Evolutionary conservation across 768 basidiomycete species (phyloP).

Genomic region (Candolleomyces aberdarensis): DNA sequence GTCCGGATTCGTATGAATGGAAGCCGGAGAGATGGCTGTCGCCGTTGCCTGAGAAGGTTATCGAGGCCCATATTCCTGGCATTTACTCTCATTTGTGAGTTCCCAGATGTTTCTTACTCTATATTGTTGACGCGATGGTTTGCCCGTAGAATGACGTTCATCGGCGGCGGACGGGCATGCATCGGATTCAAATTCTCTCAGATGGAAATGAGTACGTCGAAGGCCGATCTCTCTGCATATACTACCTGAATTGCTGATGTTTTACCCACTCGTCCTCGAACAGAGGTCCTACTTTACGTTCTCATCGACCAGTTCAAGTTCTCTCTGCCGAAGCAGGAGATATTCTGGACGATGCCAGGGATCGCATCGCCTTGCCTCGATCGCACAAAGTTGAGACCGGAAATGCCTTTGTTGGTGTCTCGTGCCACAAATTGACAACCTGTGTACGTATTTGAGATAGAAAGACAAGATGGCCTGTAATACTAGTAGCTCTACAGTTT

Average conservation of each 20-base stretch:
- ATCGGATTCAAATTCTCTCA: neutral
- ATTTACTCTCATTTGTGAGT: conserved; percentile 10
- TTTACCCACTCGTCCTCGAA: neutral
- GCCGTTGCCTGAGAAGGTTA: conserved; percentile 25
- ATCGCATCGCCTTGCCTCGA: neutral
- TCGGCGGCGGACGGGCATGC: neutral
- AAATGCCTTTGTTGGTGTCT: neutral
- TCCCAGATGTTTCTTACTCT: too few species aligned
- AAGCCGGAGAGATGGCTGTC: conserved; percentile 40
- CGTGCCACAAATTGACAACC: neutral
- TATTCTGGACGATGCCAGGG: neutral
- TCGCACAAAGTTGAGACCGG: neutral
- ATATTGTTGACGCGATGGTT: neutral
- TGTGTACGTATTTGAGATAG: too few species aligned
- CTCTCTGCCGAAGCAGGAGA: neutral
- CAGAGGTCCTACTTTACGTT: neutral
- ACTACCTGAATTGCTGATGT: too few species aligned
- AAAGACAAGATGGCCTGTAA: too few species aligned
- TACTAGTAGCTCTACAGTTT: too few species aligned
- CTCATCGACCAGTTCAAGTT: neutral
- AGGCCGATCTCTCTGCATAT: too few species aligned
- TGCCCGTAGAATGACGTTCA: neutral
- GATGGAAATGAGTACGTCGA: neutral
- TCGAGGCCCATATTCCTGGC: conserved; percentile 10
- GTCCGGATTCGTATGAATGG: conserved; percentile 37